Evolutionary conservation across 805 yeast species (phyloP).

Genomic region (Ogataea henricii): DNA sequence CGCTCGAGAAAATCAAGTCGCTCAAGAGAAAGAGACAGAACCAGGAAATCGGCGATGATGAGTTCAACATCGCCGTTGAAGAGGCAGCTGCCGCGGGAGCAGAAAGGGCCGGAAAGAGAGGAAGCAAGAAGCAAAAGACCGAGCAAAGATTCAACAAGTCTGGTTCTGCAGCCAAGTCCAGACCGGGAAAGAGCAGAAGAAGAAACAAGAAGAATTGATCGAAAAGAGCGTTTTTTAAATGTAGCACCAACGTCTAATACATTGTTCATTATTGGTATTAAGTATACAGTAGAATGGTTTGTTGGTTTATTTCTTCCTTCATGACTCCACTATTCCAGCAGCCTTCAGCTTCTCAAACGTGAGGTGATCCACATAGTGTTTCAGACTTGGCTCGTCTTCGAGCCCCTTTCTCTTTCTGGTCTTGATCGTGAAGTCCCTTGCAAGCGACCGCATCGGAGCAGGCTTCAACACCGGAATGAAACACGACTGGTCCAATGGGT

Average conservation of each 20-base stretch:
- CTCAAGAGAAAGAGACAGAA: constrained; percentile 85
- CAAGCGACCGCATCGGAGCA: constrained; percentile 67
- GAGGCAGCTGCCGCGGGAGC: constrained; percentile 73
- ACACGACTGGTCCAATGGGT: constrained; percentile 74
- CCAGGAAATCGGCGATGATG: constrained; percentile 70
- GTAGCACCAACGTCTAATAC: neutral
- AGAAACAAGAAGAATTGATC: constrained; percentile 29
- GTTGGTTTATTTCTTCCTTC: too few species aligned
- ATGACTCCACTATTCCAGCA: constrained; percentile 22
- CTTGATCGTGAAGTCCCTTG: constrained; percentile 87
- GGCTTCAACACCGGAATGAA: constrained; percentile 71
- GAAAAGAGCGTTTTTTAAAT: neutral
- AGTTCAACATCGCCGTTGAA: constrained; percentile 89
- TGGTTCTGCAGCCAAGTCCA: constrained; percentile 29
- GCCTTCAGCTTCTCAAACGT: constrained; percentile 51
- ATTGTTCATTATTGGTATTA: constrained; percentile 1
- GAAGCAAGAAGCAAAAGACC: constrained; percentile 62
- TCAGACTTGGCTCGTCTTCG: constrained; percentile 66
- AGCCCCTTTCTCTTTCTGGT: constrained; percentile 89
- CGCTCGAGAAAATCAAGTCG: constrained; percentile 87
- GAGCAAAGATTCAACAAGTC: constrained; percentile 31
- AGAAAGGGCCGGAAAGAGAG: constrained; percentile 41
- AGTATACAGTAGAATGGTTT: neutral
- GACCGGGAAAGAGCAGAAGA: constrained; percentile 62
- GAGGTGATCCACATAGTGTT: constrained; percentile 66